phyloP scores from a whole-genome alignment of 495 filamentous ascomycete genomes.

The Daldinia vernicosa region DNA sequence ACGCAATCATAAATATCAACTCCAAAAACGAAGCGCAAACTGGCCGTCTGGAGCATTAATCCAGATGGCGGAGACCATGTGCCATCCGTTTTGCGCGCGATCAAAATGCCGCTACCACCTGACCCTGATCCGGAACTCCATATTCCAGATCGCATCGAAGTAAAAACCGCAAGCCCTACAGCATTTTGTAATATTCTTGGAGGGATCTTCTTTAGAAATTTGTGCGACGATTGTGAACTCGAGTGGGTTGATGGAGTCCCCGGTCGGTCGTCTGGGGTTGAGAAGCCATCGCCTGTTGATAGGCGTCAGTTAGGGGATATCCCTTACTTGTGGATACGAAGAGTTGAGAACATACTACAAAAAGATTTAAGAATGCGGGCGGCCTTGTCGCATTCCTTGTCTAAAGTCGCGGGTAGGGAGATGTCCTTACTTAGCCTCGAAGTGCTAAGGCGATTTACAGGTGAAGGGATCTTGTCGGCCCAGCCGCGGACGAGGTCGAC shows the following conservation, averaged over 20 bases:
- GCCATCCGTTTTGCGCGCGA: conserved; percentile 81
- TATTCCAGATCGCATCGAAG: conserved; percentile 89
- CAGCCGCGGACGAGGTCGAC: conserved; percentile 58
- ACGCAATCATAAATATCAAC: conserved; percentile 96
- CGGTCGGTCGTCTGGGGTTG: conserved; percentile 50
- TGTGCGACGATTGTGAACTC: conserved; percentile 44
- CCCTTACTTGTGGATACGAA: conserved; percentile 3
- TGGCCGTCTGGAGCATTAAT: conserved; percentile 86
- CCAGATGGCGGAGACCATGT: conserved; percentile 90
- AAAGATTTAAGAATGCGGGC: conserved; percentile 85
- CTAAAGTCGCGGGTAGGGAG: conserved; percentile 82
- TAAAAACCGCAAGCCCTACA: conserved; percentile 89
- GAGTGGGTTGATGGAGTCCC: conserved; percentile 47
- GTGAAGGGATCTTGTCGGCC: conserved; percentile 55
- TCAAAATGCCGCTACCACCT: conserved; percentile 82
- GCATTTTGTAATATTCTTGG: conserved; percentile 81
- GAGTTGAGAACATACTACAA: conserved; percentile 63
- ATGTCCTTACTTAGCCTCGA: conserved; percentile 62
- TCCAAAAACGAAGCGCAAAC: conserved; percentile 85
- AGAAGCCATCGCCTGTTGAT: conserved; percentile 57
- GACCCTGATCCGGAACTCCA: conserved; percentile 92
- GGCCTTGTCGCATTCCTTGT: conserved; percentile 87
- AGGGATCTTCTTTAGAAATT: conserved; percentile 84
- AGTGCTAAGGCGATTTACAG: conserved; percentile 49
- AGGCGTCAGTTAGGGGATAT: conserved; percentile 18